A percentile compares a stretch with the other conserved stretches of the same genome.
These are phyloP conservation scores for Glycine soja DNA, from an alignment of 306 rosid genomes.

Conservation along the genomic window DNA sequence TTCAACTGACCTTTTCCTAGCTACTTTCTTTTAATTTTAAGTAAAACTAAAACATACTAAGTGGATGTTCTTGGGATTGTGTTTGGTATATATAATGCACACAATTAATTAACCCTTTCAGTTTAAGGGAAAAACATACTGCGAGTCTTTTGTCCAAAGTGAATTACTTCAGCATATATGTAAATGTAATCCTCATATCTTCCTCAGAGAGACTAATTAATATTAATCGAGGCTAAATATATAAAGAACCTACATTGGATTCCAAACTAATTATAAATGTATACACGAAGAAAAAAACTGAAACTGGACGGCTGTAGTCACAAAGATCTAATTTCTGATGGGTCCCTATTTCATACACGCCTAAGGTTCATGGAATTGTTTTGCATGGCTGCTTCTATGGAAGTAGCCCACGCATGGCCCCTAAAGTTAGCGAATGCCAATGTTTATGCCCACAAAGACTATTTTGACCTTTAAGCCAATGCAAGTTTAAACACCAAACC, in stretches of 20 bases:
- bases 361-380: conserved; percentile 44
- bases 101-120: not conserved
- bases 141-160: no score
- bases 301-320: not conserved
- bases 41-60: not conserved
- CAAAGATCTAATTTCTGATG: conserved; percentile 50
- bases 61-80: conserved; percentile 26
- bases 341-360: conserved; percentile 60
- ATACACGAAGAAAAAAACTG: conserved; percentile 29
- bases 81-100: not conserved
- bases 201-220: not conserved
- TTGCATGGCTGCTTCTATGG: conserved; percentile 59
- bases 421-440: conserved; percentile 49
- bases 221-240: not conserved
- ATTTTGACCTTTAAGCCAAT: conserved; percentile 45
- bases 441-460: conserved; percentile 47
- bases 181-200: not conserved
- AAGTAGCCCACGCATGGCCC: conserved; percentile 59
- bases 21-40: conserved; percentile 21
- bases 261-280: conserved; percentile 47
- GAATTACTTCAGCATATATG: conserved; percentile 44
- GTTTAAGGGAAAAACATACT: no score
- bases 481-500: conserved; percentile 23
- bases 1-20: conserved; percentile 30
- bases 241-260: conserved; percentile 65